phyloP scores from a whole-genome alignment of 257 asterid species.

The Solanum appendiculatum region DNA sequence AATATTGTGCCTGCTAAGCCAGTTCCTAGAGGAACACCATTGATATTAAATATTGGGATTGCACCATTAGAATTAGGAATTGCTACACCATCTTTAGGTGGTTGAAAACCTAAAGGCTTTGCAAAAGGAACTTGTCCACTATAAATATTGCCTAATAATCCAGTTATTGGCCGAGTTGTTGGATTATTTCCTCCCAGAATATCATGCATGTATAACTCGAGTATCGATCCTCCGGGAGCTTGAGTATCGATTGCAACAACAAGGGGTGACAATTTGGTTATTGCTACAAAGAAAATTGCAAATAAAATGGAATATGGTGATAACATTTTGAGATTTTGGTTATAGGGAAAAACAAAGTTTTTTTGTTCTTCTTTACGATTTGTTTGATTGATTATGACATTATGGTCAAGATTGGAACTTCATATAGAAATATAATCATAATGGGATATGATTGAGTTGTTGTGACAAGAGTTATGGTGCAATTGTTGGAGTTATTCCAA shows the following conservation, averaged over 20 bases:
- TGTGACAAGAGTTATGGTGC: background rate
- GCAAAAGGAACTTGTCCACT: conserved; percentile 95
- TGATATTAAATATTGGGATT: conserved; percentile 47
- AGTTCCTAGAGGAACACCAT: conserved; percentile 72
- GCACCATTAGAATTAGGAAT: conserved; percentile 84
- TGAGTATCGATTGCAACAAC: conserved; percentile 16
- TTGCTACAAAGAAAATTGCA: conserved; percentile 26
- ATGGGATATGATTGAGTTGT: conserved; percentile 11
- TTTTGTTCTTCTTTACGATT: background rate
- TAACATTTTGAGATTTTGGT: conserved; percentile 23
- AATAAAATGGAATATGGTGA: conserved; percentile 8
- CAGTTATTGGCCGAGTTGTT: conserved; percentile 76
- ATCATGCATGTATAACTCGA: conserved; percentile 83
- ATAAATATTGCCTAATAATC: conserved; percentile 69
- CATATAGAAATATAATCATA: background rate
- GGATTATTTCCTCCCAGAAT: conserved; percentile 88
- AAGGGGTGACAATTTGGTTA: background rate
- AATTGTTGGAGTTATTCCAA: background rate
- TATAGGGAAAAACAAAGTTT: background rate
- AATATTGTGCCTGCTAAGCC: conserved; percentile 60
- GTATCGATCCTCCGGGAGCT: conserved; percentile 14
- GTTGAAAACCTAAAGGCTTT: conserved; percentile 61
- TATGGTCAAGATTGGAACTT: background rate
- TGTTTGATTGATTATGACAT: background rate
- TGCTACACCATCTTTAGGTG: conserved; percentile 50